Percentiles rank a stretch among this genome's conserved stretches.
phyloP scores from a whole-genome alignment of 192 early-diverging fungal genomes.

The Gaertneriomyces semiglobifer region DNA sequence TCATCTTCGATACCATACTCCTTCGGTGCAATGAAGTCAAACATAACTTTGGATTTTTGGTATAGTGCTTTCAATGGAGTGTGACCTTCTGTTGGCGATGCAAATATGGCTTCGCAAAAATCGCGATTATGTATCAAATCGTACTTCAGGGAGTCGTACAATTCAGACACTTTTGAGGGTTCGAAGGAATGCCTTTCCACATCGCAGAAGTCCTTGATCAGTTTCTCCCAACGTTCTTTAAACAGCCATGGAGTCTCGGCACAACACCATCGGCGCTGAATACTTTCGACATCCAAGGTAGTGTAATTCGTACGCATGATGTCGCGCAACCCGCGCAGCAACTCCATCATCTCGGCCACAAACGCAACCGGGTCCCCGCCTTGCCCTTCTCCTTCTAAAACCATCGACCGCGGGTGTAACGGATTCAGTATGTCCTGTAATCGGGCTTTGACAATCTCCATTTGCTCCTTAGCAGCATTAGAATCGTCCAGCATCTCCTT shows the following conservation, averaged over 20 bases:
- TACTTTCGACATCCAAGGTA: conserved; percentile 47
- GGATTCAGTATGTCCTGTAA: conserved; percentile 67
- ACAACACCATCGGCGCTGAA: conserved; percentile 88
- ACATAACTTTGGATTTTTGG: conserved; percentile 75
- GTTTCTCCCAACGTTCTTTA: conserved; percentile 92
- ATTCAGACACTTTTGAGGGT: conserved; percentile 84
- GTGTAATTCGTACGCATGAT: conserved; percentile 80
- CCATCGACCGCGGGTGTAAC: conserved; percentile 22
- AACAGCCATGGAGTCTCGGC: conserved; percentile 79
- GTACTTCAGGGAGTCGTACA: conserved; percentile 96
- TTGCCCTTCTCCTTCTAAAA: conserved; percentile 8
- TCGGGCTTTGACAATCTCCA: conserved; percentile 78
- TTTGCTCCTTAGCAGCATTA: conserved; percentile 91
- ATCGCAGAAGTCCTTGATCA: conserved; percentile 84
- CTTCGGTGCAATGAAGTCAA: conserved; percentile 89
- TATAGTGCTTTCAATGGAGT: conserved; percentile 70
- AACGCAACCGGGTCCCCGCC: conserved; percentile 35
- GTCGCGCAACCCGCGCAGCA: conserved; percentile 62
- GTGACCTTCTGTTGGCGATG: conserved; percentile 26
- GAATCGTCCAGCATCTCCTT: conserved; percentile 94
- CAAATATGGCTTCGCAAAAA: conserved; percentile 60
- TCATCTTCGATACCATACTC: conserved; percentile 85
- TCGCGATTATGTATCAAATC: conserved; percentile 93
- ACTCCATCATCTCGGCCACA: conserved; percentile 65
- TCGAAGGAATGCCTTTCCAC: conserved; percentile 46